Percentiles rank a stretch among this genome's conserved stretches.
These are phyloP conservation scores for Boechera retrofracta DNA, from an alignment of 345 rosid species.

Conservation along the genomic window DNA sequence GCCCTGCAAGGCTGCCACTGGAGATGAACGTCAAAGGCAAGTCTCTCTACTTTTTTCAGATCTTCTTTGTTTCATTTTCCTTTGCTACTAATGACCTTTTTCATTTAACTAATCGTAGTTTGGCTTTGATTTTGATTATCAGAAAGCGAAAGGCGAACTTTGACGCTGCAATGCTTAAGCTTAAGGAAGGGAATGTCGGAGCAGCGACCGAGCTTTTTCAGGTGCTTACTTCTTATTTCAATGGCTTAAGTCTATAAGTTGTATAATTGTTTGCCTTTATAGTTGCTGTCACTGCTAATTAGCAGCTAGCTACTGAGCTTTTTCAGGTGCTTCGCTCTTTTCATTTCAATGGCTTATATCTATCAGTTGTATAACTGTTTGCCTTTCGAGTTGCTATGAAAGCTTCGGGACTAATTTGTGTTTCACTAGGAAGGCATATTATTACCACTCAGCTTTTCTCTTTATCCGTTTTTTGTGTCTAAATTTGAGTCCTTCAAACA, in stretches of 20 bases:
- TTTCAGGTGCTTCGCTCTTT: slow-evolving; percentile 55
- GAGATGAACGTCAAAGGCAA: slow-evolving; percentile 67
- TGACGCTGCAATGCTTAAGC: slow-evolving; percentile 72
- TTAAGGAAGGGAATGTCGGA: slow-evolving; percentile 68
- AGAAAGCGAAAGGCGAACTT: slow-evolving; percentile 71
- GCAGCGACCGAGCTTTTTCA: slow-evolving; percentile 84
- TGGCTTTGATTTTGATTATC: slow-evolving; percentile 6
- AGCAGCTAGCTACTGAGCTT: slow-evolving; percentile 62
- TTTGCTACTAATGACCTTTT: background rate
- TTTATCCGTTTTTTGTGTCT: slow-evolving; percentile 2
- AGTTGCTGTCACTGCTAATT: background rate
- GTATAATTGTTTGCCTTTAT: background rate
- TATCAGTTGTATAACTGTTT: background rate
- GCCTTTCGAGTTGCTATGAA: slow-evolving; percentile 6
- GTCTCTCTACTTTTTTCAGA: background rate
- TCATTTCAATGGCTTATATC: slow-evolving; percentile 6
- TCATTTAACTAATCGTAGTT: background rate
- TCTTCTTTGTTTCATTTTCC: background rate
- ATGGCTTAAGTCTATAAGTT: background rate
- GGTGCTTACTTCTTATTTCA: slow-evolving; percentile 48
- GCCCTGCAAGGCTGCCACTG: slow-evolving; percentile 82
- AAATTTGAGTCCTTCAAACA: slow-evolving; percentile 6
- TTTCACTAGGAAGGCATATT: background rate
- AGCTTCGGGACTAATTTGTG: background rate
- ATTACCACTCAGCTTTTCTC: background rate